These are phyloP conservation scores for Colletotrichum melonis DNA, from an alignment of 2,329 filamentous ascomycete species.

Conservation along the genomic window DNA sequence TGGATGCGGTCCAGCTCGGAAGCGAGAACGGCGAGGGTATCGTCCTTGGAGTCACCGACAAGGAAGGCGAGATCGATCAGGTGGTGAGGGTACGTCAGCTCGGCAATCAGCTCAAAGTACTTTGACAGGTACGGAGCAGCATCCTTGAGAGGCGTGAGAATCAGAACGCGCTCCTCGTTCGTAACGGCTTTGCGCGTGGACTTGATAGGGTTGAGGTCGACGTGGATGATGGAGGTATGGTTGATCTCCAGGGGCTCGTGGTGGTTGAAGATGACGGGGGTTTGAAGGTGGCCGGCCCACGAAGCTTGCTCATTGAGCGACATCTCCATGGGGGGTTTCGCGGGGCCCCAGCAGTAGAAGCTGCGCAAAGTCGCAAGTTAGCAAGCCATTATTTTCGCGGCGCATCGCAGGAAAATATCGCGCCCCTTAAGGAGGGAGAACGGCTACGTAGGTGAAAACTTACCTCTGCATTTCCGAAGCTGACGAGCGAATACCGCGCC, in stretches of 20 bases:
- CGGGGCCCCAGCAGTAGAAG: constrained; percentile 97
- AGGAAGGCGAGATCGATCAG: constrained; percentile 96
- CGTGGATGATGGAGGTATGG: constrained; percentile 78
- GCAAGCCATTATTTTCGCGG: neutral
- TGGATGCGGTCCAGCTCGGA: constrained; percentile 91
- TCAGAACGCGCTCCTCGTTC: constrained; percentile 89
- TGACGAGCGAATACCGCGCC: constrained; percentile 84
- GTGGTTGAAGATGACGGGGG: constrained; percentile 96
- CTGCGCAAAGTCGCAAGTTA: constrained; percentile 57
- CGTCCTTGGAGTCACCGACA: constrained; percentile 90
- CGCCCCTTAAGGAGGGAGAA: constrained; percentile 1
- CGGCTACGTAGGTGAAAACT: constrained; percentile 39
- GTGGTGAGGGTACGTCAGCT: constrained; percentile 93
- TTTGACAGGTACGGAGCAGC: constrained; percentile 84
- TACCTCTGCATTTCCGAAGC: constrained; percentile 94
- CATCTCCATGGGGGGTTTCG: constrained; percentile 97
- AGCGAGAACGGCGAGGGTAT: constrained; percentile 87
- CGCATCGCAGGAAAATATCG: neutral
- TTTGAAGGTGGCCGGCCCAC: constrained; percentile 90
- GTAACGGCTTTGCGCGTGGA: constrained; percentile 82
- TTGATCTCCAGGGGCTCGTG: constrained; percentile 90
- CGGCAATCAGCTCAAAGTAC: constrained; percentile 92
- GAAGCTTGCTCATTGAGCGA: constrained; percentile 87
- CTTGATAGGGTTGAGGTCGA: constrained; percentile 86
- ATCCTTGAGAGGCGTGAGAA: constrained; percentile 93